phyloP scores from a whole-genome alignment of 768 basidiomycete species.

The Cystobasidium tubakii region DNA sequence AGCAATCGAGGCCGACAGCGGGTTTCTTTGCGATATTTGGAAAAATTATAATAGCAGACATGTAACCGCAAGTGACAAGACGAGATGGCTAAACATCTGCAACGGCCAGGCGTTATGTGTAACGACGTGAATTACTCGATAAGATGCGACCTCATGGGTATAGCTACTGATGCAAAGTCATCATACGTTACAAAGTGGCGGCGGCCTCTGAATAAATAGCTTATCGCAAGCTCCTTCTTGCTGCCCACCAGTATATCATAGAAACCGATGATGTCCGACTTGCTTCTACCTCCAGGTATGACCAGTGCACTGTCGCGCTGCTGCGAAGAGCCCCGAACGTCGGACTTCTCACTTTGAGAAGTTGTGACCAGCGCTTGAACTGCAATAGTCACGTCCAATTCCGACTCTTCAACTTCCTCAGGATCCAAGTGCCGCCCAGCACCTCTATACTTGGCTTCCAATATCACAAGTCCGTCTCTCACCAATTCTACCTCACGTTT shows the following conservation, averaged over 20 bases:
- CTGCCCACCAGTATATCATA: constrained; percentile 73
- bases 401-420: constrained; percentile 56
- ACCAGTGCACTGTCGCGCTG: constrained; percentile 56
- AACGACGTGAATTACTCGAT: constrained; percentile 5
- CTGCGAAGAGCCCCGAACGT: neutral
- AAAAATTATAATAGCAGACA: no score
- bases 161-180: constrained; percentile 61
- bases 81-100: no score
- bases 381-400: constrained; percentile 68
- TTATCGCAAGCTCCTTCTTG: constrained; percentile 63
- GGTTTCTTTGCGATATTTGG: no score
- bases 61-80: no score
- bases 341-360: constrained; percentile 49
- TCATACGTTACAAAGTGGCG: constrained; percentile 72
- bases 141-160: constrained; percentile 54
- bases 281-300: constrained; percentile 68
- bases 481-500: constrained; percentile 62
- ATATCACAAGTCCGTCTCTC: constrained; percentile 68
- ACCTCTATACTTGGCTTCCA: constrained; percentile 66
- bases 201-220: constrained; percentile 69
- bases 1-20: neutral
- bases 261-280: constrained; percentile 78
- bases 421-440: constrained; percentile 44
- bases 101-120: no score
- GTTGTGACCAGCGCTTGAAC: constrained; percentile 73